A percentile compares a stretch with the other conserved stretches of the same genome.
phyloP scores from a whole-genome alignment of 768 basidiomycete species.

The Amanita pseudoporphyria region DNA sequence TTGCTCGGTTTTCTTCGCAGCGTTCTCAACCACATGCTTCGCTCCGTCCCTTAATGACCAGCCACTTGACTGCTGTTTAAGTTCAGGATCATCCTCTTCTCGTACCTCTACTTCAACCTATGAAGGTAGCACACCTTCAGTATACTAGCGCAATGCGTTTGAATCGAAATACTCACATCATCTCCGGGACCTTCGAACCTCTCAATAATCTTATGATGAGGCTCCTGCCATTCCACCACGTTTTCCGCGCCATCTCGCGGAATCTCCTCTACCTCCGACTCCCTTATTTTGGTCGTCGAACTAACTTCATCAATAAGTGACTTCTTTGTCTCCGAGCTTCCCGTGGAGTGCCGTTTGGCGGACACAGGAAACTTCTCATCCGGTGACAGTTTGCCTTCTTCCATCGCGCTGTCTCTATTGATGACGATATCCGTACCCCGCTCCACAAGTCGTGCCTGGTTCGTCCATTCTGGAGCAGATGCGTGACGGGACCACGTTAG shows the following conservation, averaged over 20 bases:
- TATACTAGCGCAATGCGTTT: neutral
- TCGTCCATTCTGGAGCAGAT: constrained; percentile 64
- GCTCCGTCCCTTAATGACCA: neutral
- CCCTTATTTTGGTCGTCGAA: neutral
- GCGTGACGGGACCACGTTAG: constrained; percentile 84
- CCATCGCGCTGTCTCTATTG: constrained; percentile 65
- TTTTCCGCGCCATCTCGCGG: constrained; percentile 9
- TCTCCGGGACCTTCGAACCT: constrained; percentile 45
- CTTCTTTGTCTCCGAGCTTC: neutral
- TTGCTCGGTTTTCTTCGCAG: neutral
- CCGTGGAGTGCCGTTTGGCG: neutral
- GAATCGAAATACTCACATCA: constrained; percentile 40
- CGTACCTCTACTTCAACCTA: constrained; percentile 5
- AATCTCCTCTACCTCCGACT: constrained; percentile 5
- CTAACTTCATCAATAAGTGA: neutral
- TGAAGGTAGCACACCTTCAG: neutral
- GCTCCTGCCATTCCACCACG: constrained; percentile 67
- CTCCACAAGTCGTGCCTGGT: constrained; percentile 59
- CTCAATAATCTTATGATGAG: constrained; percentile 58
- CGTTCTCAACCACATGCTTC: neutral
- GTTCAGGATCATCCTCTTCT: constrained; percentile 3
- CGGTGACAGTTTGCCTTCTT: constrained; percentile 19
- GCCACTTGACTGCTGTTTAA: neutral
- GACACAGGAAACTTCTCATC: neutral
- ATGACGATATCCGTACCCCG: constrained; percentile 75